phyloP scores from a whole-genome alignment of 1,139 yeast species.

The Suhomyces bokatorum region DNA sequence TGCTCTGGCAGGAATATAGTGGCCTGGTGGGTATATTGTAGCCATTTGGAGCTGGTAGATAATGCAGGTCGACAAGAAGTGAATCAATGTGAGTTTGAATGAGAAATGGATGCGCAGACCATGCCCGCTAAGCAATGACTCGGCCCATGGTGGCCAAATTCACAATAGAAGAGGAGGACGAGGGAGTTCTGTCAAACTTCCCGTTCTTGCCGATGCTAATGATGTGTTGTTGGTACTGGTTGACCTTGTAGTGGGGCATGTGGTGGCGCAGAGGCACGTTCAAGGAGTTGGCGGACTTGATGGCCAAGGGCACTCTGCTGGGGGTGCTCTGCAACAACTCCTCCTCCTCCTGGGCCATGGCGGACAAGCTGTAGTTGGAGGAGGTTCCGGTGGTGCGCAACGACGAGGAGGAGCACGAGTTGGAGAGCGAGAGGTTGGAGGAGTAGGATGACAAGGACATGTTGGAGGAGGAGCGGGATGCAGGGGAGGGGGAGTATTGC shows the following conservation, averaged over 20 bases:
- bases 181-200: slow-evolving; percentile 10
- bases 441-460: slow-evolving; percentile 18
- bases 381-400: slow-evolving; percentile 6
- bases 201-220: slow-evolving; percentile 5
- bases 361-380: slow-evolving; percentile 17
- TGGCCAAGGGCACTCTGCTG: slow-evolving; percentile 24
- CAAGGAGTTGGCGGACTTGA: slow-evolving; percentile 20
- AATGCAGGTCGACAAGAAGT: slow-evolving; percentile 7
- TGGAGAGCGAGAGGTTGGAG: slow-evolving; percentile 21
- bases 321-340: slow-evolving; percentile 14
- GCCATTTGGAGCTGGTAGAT: neutral
- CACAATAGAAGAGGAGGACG: slow-evolving; percentile 8
- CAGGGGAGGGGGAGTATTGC: slow-evolving; percentile 13
- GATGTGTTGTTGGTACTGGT: slow-evolving; percentile 9
- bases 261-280: slow-evolving; percentile 11
- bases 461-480: slow-evolving; percentile 18
- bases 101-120: neutral
- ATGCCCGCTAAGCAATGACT: slow-evolving; percentile 11
- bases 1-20: neutral
- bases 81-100: slow-evolving; percentile 4
- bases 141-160: slow-evolving; percentile 12
- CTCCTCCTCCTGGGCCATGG: slow-evolving; percentile 16
- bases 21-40: too few species aligned
- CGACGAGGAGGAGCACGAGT: slow-evolving; percentile 19
- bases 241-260: slow-evolving; percentile 6